Base-by-base conservation (phyloP, 768 basidiomycete genomes). In the Macrolepiota dolichaula region DNA sequence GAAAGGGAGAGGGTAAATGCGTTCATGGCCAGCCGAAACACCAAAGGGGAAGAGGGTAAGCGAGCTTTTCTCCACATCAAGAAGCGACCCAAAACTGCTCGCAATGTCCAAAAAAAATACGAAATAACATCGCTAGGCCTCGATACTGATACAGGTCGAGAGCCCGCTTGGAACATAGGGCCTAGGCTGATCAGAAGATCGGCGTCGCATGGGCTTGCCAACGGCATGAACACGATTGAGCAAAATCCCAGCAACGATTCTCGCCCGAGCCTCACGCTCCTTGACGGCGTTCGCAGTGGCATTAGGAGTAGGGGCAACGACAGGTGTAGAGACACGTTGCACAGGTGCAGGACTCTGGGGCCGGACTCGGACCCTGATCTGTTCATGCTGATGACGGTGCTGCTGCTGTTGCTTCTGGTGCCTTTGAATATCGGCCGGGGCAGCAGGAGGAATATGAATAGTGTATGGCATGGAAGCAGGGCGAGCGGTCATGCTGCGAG, bases 201-300 rank as follows among this genome's bases (percentile, higher is more conserved):
- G 37, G 60, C 81, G 72, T n/a, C 83, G 73, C 76, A 82, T 76
- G 0, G 84, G 84, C 59, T 76, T 77, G n/a, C 84, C 83, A 3
- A 77, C 77, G 0, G 75, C 78, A 62, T 79, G 79, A 37, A 83
- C 79, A 22, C 85, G 75, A 65, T 80, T 81, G 27, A 87, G 74
- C 35, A 87, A 69, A 50, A 84, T 84, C 19, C 82, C 83, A 2
- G 85, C 85, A 0, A 87, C 84, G 56, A 85, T 77, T 66, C 77
- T 78, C 61, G 80, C 65, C 13, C 59, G 59, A 15, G 51, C 59
- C 27, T 60, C 59, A 5, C 51, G 51, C 10, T 60, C 77, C 13
- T 78, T 74, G 4, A 77, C 74, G 58, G 78, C 77, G 17, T 49
- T 57, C 13, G 51, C 25, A 24, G 54, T 36, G 42, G 40, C 17